Evolutionary conservation across 495 filamentous ascomycete species (phyloP).

Genomic region (Penicillium mononematosum): DNA sequence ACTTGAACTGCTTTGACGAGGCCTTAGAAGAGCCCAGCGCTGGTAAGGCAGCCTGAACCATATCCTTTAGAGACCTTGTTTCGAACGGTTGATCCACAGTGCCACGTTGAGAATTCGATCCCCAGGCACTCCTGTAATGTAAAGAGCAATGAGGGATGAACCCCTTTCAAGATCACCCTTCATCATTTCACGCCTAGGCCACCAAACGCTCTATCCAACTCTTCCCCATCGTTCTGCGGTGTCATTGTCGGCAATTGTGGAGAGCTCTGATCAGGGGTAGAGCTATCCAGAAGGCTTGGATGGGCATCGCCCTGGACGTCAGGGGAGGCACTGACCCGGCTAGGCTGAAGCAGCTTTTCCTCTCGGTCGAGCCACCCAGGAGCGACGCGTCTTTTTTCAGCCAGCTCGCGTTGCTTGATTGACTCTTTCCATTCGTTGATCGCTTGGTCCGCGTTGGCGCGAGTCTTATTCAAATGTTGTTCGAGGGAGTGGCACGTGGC

Average conservation of each 20-base stretch:
- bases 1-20: not conserved
- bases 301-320: constrained; percentile 27
- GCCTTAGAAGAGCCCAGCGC: constrained; percentile 1
- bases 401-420: constrained; percentile 73
- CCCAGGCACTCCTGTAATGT: not conserved
- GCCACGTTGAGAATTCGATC: not conserved
- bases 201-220: constrained; percentile 89
- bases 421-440: constrained; percentile 68
- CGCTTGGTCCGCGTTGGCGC: constrained; percentile 60
- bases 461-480: constrained; percentile 66
- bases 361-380: constrained; percentile 95
- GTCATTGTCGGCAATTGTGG: constrained; percentile 46
- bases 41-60: not conserved
- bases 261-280: constrained; percentile 40
- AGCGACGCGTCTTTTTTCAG: constrained; percentile 86
- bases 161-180: not conserved
- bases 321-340: constrained; percentile 19
- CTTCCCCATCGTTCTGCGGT: constrained; percentile 64
- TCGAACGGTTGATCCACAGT: no score
- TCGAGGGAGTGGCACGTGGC: constrained; percentile 73
- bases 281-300: constrained; percentile 47
- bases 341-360: constrained; percentile 76
- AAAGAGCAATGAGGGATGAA: not conserved
- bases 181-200: constrained; percentile 53
- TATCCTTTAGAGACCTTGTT: not conserved